phyloP scores from a whole-genome alignment of 1,139 yeast genomes.

The Geotrichum bryndzae region DNA sequence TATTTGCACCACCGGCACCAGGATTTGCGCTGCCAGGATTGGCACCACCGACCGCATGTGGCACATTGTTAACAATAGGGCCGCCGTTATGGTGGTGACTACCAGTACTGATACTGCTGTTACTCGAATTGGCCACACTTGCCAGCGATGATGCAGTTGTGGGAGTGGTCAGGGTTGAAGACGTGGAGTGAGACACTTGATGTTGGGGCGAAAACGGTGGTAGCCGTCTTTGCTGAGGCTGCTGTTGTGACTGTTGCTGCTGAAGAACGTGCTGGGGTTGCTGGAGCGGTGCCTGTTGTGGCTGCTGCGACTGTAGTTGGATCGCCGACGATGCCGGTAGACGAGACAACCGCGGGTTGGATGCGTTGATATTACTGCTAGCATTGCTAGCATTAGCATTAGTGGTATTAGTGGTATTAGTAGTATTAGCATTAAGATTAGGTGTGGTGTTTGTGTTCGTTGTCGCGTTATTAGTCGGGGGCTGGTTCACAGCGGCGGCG shows the following conservation, averaged over 20 bases:
- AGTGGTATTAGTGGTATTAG: neutral
- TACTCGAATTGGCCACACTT: neutral
- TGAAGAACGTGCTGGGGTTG: conserved; percentile 1
- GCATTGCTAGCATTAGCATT: conserved; percentile 2
- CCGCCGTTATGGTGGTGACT: neutral
- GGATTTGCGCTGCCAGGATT: neutral
- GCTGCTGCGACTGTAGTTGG: neutral
- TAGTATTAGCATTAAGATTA: neutral
- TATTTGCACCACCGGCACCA: neutral
- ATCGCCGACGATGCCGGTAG: neutral
- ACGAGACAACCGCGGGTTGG: neutral
- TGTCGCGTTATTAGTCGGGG: neutral
- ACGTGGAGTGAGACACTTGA: neutral
- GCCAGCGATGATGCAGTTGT: neutral
- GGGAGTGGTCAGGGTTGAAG: neutral
- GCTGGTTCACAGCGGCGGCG: neutral
- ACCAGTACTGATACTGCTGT: neutral
- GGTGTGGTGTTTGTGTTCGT: neutral
- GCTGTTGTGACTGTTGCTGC: conserved; percentile 5
- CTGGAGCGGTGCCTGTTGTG: neutral
- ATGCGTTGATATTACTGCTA: neutral
- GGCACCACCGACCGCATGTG: neutral
- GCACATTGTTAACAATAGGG: neutral
- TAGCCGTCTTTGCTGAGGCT: conserved; percentile 7
- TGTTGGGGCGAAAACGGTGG: conserved; percentile 11